Conservation (phyloP, 1,284 basidiomycete species). For the Cerrena zonata region DNA sequence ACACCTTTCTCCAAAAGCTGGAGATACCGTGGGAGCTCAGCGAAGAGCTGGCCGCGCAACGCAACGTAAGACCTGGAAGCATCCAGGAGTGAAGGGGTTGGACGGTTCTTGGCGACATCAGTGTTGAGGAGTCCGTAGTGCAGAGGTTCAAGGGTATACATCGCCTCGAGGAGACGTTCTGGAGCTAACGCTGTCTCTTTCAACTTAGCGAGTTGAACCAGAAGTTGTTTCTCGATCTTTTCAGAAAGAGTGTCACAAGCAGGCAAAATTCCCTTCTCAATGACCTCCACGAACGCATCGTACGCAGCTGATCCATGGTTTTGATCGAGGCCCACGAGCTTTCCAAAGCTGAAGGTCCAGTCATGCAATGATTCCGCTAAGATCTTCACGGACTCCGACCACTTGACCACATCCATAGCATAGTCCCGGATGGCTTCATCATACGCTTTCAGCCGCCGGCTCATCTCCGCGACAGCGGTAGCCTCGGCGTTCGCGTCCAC, state of each 20-base stretch:
- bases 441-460: constrained; percentile 35
- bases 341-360: constrained; percentile 63
- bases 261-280: constrained; percentile 48
- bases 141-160: constrained; percentile 64
- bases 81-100: constrained; percentile 55
- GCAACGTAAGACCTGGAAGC: constrained; percentile 71
- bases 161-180: constrained; percentile 57
- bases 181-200: constrained; percentile 55
- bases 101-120: constrained; percentile 56
- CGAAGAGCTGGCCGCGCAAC: constrained; percentile 59
- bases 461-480: constrained; percentile 51
- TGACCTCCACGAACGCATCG: constrained; percentile 62
- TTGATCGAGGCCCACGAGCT: constrained; percentile 14
- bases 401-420: constrained; percentile 53
- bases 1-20: constrained; percentile 53
- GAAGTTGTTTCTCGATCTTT: constrained; percentile 44
- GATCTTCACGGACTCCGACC: constrained; percentile 46
- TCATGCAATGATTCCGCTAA: constrained; percentile 42
- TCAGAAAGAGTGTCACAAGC: constrained; percentile 47
- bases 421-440: constrained; percentile 40
- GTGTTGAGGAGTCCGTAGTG: constrained; percentile 62
- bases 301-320: constrained; percentile 50
- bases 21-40: constrained; percentile 65
- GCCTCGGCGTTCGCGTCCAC: constrained; percentile 46
- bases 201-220: constrained; percentile 51